Evolutionary conservation across 441 rosid species (phyloP).

Genomic region (Bocquillonia castaneifolia): DNA sequence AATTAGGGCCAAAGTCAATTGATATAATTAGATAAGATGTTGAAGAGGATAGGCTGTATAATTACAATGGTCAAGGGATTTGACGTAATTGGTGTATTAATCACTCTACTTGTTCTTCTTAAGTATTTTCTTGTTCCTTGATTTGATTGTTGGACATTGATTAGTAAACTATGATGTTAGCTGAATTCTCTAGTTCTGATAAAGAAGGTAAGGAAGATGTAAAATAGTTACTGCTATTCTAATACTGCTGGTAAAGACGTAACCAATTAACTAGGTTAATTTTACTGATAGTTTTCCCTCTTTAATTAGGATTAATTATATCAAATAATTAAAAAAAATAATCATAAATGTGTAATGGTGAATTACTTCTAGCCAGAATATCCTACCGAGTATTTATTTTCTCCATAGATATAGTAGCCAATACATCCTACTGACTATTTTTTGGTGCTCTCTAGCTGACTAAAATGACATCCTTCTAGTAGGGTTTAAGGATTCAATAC

Average conservation of each 20-base stretch:
- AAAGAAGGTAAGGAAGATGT: not conserved
- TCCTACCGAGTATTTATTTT: no score
- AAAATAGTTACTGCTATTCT: not conserved
- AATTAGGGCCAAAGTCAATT: not conserved
- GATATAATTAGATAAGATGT: not conserved
- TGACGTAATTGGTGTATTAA: not conserved
- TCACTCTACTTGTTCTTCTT: not conserved
- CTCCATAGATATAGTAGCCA: not conserved
- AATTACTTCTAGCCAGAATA: no score
- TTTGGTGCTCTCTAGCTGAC: not conserved
- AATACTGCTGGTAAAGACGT: not conserved
- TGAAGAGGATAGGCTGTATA: not conserved
- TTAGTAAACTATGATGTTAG: not conserved
- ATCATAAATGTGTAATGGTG: no score
- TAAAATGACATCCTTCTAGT: not conserved
- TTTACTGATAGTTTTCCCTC: not conserved
- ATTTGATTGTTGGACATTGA: not conserved
- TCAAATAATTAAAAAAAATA: no score
- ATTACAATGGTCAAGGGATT: not conserved
- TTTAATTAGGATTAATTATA: not conserved
- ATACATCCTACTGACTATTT: not conserved
- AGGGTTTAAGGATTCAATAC: not conserved
- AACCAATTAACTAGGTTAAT: no score
- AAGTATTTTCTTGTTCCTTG: not conserved
- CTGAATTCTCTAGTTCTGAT: not conserved